Evolutionary conservation across 106 monocot species (phyloP).

Genomic region (Chionographis japonica): DNA sequence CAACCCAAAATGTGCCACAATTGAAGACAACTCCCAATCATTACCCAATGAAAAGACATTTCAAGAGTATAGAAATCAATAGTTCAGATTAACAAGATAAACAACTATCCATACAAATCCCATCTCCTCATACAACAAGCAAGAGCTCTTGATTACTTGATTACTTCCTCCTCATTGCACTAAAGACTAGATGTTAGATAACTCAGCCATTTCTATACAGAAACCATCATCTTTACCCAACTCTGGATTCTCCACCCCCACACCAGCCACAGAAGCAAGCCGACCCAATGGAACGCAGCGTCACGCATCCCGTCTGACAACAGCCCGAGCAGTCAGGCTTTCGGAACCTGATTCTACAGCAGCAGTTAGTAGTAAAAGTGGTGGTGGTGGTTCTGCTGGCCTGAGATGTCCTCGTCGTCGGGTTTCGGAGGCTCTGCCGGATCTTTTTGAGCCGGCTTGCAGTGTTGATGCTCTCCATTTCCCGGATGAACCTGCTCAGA

Average conservation of each 20-base stretch:
- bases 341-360: constrained; percentile 40
- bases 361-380: constrained; percentile 64
- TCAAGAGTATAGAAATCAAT: no score
- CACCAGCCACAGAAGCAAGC: constrained; percentile 14
- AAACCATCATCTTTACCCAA: background rate
- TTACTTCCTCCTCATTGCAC: background rate
- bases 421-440: constrained; percentile 19
- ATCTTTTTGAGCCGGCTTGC: constrained; percentile 52
- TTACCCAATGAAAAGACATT: no score
- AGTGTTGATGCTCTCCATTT: constrained; percentile 71
- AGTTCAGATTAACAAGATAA: no score
- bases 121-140: background rate
- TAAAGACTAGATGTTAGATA: background rate
- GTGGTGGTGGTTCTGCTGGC: constrained; percentile 28
- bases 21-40: no score
- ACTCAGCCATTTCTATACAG: constrained; percentile 4
- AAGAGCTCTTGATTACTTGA: background rate
- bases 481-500: constrained; percentile 50
- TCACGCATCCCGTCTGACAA: constrained; percentile 2
- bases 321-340: constrained; percentile 40
- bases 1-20: no score
- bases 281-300: background rate
- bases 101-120: no score
- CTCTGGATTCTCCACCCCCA: background rate
- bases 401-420: background rate